Base-by-base conservation (phyloP, 352 stramenopile species). In the Pythium periplocum region DNA sequence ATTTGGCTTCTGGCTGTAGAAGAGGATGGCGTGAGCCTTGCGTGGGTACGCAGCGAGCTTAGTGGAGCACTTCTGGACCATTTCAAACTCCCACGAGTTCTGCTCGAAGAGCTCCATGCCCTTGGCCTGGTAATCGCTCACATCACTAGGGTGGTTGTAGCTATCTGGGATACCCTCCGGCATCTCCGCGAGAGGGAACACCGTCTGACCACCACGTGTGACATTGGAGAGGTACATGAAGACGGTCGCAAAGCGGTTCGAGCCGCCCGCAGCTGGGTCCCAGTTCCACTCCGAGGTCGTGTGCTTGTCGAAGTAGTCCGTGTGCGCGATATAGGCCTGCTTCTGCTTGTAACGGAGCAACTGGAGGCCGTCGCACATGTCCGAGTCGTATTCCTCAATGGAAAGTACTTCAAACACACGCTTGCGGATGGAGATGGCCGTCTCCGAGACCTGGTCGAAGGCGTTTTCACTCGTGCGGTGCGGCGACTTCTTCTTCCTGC, bases 1-100 rank as follows among this genome's bases (percentile, higher is more conserved):
- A 75, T 98, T 97, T 1, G 95, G 90, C 51, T 96, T 85, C 59
- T 99, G 96, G 53, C 78, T 97, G 82, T 99, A 99, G 76, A 99
- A 99, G 5, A 99, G 68, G n/a, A 99, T 75, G 2, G 96, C 95
- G 50, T 96, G 86, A 32, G 88, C 92, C 57, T 94, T 94, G 51
- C 66, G 75, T 8, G 83, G 83, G 62, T 91, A 91, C 51, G 75
- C 75, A 10, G 80, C 80, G 39, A 93, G 65, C 59, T 89, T 87
- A 38, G 75, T 87, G 5, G 75, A 77, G 66, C 83, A 93, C 57
- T 88, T 82, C 11, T 68, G 61, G 32, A 90, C 76, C 78, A 91
- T 91, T 45, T 91, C 77, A 33, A 75, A 66, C 62, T 93, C 78
- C 78, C 76, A 90, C 42, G 65, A 78, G 10, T 68, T 67, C 9